A percentile compares a stretch with the other conserved stretches of the same genome.
phyloP scores from a whole-genome alignment of 495 filamentous ascomycete genomes.

The Geoglossum glabrum region DNA sequence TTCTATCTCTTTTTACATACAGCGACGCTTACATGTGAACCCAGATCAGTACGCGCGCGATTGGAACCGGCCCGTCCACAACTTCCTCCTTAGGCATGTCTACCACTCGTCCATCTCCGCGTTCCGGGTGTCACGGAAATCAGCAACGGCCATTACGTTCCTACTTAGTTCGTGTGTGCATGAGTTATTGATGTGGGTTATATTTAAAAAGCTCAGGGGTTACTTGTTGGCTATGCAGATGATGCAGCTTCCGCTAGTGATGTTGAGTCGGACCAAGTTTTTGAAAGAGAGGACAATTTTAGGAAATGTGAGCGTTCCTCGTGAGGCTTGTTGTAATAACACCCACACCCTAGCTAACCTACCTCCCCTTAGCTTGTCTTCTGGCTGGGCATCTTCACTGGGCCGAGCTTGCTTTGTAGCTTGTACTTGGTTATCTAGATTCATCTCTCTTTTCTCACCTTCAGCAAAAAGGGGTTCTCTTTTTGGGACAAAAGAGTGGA shows the following conservation, averaged over 20 bases:
- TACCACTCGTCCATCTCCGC: slow-evolving; percentile 54
- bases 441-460: neutral
- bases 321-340: neutral
- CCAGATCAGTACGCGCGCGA: slow-evolving; percentile 47
- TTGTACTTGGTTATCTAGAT: slow-evolving; percentile 45
- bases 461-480: neutral
- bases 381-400: slow-evolving; percentile 52
- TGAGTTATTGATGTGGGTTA: slow-evolving; percentile 56
- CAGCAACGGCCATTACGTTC: slow-evolving; percentile 58
- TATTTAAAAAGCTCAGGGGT: slow-evolving; percentile 57
- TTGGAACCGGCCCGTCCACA: slow-evolving; percentile 55
- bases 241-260: slow-evolving; percentile 46
- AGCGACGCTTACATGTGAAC: neutral
- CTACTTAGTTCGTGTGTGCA: slow-evolving; percentile 48
- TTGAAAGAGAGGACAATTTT: slow-evolving; percentile 36
- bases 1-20: too few relatives aligned
- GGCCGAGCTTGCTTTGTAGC: slow-evolving; percentile 49
- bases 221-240: slow-evolving; percentile 53
- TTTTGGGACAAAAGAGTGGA: too few relatives aligned
- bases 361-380: slow-evolving; percentile 23
- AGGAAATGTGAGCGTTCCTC: slow-evolving; percentile 32
- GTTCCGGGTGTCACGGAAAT: slow-evolving; percentile 42
- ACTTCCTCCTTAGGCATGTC: slow-evolving; percentile 52
- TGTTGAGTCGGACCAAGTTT: slow-evolving; percentile 37
- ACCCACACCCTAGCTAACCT: neutral